Conservation (phyloP, 1,284 basidiomycete species). For the Inonotus hispidus region DNA sequence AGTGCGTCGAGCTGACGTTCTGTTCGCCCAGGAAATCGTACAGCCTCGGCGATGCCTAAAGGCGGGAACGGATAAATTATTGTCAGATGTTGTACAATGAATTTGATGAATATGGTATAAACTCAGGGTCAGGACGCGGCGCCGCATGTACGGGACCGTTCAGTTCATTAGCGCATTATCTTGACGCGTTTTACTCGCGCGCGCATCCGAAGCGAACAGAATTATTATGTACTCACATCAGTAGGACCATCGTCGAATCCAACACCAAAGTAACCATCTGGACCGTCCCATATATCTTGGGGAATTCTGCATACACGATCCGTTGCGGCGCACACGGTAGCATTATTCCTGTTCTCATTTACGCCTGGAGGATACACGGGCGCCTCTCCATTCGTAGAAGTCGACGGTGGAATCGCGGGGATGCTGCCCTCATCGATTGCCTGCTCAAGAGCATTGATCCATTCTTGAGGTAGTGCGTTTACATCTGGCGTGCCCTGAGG, state of each 20-base stretch:
- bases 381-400: conserved; percentile 34
- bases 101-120: conserved; percentile 2
- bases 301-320: conserved; percentile 51
- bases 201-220: neutral
- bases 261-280: conserved; percentile 49
- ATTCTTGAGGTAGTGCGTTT: conserved; percentile 47
- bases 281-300: conserved; percentile 69
- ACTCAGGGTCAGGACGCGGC: conserved; percentile 1
- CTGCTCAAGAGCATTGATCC: conserved; percentile 61
- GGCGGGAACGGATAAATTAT: neutral
- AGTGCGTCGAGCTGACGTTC: conserved; percentile 67
- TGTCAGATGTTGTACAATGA: conserved; percentile 22
- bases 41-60: conserved; percentile 33
- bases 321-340: conserved; percentile 56
- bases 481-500: conserved; percentile 41
- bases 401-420: conserved; percentile 56
- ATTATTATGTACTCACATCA: conserved; percentile 36
- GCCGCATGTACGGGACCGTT: neutral
- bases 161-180: neutral
- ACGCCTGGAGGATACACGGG: conserved; percentile 51
- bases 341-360: conserved; percentile 43
- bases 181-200: neutral
- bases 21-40: conserved; percentile 58
- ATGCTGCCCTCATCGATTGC: conserved; percentile 69
- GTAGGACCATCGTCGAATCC: conserved; percentile 81